Evolutionary conservation across 1,284 basidiomycete species (phyloP).

Genomic region (Ustilago vetiveriae): DNA sequence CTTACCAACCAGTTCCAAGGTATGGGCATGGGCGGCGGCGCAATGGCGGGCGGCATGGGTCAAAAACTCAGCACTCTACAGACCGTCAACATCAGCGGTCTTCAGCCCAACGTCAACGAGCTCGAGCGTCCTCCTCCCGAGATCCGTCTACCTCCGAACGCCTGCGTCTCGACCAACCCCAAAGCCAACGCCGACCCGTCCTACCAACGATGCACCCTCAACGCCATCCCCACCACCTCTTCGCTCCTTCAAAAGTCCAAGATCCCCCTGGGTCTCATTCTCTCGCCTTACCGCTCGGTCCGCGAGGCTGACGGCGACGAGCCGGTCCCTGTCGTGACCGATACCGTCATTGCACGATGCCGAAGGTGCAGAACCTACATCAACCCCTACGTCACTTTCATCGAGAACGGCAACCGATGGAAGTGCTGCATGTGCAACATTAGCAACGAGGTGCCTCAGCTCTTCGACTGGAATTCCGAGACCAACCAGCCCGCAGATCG

Average conservation of each 20-base stretch:
- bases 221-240: slow-evolving; percentile 91
- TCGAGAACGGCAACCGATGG: slow-evolving; percentile 98
- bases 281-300: slow-evolving; percentile 89
- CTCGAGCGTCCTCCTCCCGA: slow-evolving; percentile 84
- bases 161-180: slow-evolving; percentile 82
- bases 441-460: slow-evolving; percentile 97
- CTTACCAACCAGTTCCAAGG: slow-evolving; percentile 85
- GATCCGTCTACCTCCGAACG: slow-evolving; percentile 83
- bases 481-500: slow-evolving; percentile 94
- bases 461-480: slow-evolving; percentile 97
- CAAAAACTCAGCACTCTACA: slow-evolving; percentile 51
- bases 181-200: slow-evolving; percentile 85
- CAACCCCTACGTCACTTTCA: slow-evolving; percentile 98
- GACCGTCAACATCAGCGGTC: slow-evolving; percentile 59
- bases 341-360: slow-evolving; percentile 96
- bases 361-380: slow-evolving; percentile 97
- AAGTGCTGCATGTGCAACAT: slow-evolving; percentile 99
- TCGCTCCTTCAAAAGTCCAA: slow-evolving; percentile 91
- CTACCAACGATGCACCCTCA: slow-evolving; percentile 91
- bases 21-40: slow-evolving; percentile 76
- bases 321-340: slow-evolving; percentile 85
- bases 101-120: slow-evolving; percentile 80
- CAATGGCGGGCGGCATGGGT: slow-evolving; percentile 47
- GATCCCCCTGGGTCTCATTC: slow-evolving; percentile 86
- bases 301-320: slow-evolving; percentile 72